These are phyloP conservation scores for Neurospora africana DNA, from an alignment of 495 filamentous ascomycete genomes.

Conservation along the genomic window DNA sequence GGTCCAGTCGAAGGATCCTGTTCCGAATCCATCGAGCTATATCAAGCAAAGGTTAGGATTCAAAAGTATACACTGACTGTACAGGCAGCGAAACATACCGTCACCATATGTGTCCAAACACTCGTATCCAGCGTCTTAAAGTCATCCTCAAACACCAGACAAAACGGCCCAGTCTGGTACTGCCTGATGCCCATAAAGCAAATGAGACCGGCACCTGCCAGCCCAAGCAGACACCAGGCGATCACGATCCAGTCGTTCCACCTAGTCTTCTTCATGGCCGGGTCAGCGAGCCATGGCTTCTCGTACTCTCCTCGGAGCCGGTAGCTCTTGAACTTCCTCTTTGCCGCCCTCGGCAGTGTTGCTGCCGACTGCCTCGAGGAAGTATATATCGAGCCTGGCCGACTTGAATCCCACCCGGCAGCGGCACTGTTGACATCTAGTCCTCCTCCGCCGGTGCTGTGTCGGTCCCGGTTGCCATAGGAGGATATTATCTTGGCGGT, in stretches of 20 bases:
- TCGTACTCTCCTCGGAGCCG: slow-evolving; percentile 28
- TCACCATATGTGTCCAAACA: slow-evolving; percentile 27
- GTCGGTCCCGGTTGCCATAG: neutral
- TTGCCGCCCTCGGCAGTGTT: slow-evolving; percentile 1
- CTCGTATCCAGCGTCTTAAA: slow-evolving; percentile 26
- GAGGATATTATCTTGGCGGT: neutral
- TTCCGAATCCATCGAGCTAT: slow-evolving; percentile 29
- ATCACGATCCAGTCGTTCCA: slow-evolving; percentile 27
- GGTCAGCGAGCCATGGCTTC: slow-evolving; percentile 26
- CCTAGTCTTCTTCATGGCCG: slow-evolving; percentile 17
- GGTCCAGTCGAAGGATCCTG: slow-evolving; percentile 36
- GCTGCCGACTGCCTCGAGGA: neutral
- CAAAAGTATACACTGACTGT: no score
- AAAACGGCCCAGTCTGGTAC: slow-evolving; percentile 10
- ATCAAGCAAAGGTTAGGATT: no score
- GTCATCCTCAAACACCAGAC: slow-evolving; percentile 30
- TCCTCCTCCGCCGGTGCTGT: neutral
- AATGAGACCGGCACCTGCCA: slow-evolving; percentile 20
- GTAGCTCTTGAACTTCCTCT: slow-evolving; percentile 22
- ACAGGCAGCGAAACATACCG: no score
- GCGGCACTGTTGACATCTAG: neutral
- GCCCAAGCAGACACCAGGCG: slow-evolving; percentile 19
- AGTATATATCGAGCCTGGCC: slow-evolving; percentile 1
- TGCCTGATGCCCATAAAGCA: slow-evolving; percentile 11
- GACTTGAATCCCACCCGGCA: neutral